These are phyloP conservation scores for Tricholoma terreum DNA, from an alignment of 768 basidiomycete species.

Conservation along the genomic window DNA sequence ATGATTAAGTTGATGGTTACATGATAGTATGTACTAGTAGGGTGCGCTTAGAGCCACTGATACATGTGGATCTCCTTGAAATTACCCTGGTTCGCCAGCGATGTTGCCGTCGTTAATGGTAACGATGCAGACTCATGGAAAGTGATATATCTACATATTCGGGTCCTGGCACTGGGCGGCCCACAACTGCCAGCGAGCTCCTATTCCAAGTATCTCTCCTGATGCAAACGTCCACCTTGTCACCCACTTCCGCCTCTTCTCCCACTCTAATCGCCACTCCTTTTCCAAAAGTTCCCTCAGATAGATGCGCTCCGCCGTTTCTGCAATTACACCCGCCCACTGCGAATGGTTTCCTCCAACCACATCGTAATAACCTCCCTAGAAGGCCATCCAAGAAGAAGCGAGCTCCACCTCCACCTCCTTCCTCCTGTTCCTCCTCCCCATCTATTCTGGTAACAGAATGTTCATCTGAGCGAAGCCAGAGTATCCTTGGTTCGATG, in stretches of 20 bases:
- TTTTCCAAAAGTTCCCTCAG: background rate
- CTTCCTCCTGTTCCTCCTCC: background rate
- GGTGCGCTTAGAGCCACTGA: no score
- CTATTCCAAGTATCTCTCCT: background rate
- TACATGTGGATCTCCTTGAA: no score
- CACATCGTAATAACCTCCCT: conserved; percentile 7
- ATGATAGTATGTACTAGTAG: no score
- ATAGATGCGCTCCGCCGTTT: background rate
- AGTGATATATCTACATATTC: no score
- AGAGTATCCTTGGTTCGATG: background rate
- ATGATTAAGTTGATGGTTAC: no score
- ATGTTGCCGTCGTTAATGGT: no score
- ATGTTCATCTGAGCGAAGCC: background rate
- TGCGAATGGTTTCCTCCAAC: conserved; percentile 5
- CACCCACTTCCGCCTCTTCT: background rate
- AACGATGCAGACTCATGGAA: no score
- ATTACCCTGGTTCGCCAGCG: no score
- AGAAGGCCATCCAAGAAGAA: background rate
- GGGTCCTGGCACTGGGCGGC: no score
- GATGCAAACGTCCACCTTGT: background rate
- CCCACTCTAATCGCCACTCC: background rate
- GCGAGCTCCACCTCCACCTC: background rate
- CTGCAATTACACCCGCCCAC: background rate
- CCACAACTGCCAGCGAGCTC: no score
- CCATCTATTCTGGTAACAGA: background rate